Evolutionary conservation across 2,329 filamentous ascomycete genomes (phyloP), one percentile per base, ranked within the genome.

Genomic region (Simplicillium aogashimaense): DNA sequence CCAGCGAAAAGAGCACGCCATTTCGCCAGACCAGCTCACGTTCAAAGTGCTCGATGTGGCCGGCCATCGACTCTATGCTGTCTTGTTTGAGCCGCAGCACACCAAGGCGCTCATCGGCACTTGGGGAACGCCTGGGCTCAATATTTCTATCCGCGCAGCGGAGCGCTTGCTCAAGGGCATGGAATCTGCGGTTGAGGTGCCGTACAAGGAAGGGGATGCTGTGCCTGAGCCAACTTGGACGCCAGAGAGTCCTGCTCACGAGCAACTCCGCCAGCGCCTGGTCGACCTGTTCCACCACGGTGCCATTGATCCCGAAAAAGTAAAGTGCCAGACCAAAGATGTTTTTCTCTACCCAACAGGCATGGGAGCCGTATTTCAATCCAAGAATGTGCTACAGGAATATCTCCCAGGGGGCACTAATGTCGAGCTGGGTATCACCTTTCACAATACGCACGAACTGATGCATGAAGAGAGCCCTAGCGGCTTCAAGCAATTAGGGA

Each of bases 331-430:
- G 41, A 3, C 29, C 53, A 1, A 36, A 35, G 71, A 78, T 44
- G 64, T 78, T 1, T 74, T 63, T 37, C 56, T 78, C 15, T 76
- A 70, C 48, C 64, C 66, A 5, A 69, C 69, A 0, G 74, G 74
- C 18, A 78, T 78, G 72, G 65, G 65, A 1, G 61, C 66, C 18
- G 65, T 78, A 10, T 70, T 65, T 40, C 54, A 63, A 17, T 44
- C 62, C 2, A 66, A 67, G 29, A 56, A 58, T 32, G 54, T 59
- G 3, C 48, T 74, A 9, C 43, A 57, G 3, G 48, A 53, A 18
- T 48, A 59, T 25, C 56, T 60, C 2, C 53, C 58, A 0, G 54
- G 28, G 20, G 51, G 57, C 3, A 59, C 56, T 29, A 57, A 63
- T 5, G 61, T 68, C 7, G 54, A 70, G 11, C 59, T 77, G 18